Conservation (phyloP, 2,329 filamentous ascomycete genomes). For the Penicillium verrucosum region DNA sequence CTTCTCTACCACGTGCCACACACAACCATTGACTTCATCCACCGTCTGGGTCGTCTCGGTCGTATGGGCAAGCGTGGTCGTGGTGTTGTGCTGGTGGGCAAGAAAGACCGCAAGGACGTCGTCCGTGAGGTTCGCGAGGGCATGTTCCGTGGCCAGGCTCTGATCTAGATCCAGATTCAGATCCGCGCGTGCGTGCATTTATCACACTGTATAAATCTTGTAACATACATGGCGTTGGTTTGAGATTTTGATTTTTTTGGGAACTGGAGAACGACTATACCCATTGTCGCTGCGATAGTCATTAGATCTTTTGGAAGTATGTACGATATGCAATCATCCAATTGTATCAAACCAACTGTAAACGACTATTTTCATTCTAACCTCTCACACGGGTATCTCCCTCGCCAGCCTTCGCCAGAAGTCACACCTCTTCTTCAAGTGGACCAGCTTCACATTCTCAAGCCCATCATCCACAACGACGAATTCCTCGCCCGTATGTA, state of each 20-base stretch:
- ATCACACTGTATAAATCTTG: constrained; percentile 15
- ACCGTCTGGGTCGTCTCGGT: constrained; percentile 85
- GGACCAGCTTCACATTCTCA: constrained; percentile 35
- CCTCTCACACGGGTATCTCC: constrained; percentile 46
- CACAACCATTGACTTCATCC: constrained; percentile 96
- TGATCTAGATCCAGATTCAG: constrained; percentile 54
- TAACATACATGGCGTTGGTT: constrained; percentile 22
- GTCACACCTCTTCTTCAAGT: constrained; percentile 49
- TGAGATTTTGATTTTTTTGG: constrained; percentile 7
- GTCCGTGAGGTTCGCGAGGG: constrained; percentile 88
- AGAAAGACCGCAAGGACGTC: constrained; percentile 82
- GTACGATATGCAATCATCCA: constrained; percentile 10
- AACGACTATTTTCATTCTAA: neutral
- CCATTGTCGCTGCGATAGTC: constrained; percentile 10
- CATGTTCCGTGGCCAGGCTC: constrained; percentile 76
- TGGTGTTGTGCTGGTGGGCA: constrained; percentile 86
- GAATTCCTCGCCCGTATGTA: constrained; percentile 49
- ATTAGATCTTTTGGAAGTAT: constrained; percentile 9
- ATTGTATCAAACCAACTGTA: neutral
- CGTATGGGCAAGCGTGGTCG: constrained; percentile 88
- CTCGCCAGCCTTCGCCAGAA: constrained; percentile 53
- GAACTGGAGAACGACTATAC: constrained; percentile 14
- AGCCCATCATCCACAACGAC: constrained; percentile 50
- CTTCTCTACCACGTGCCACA: constrained; percentile 97
- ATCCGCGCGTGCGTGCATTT: neutral